Evolutionary conservation across 805 yeast genomes (phyloP), one percentile per base, ranked within the genome.

Genomic region (Suhomyces emberorum): DNA sequence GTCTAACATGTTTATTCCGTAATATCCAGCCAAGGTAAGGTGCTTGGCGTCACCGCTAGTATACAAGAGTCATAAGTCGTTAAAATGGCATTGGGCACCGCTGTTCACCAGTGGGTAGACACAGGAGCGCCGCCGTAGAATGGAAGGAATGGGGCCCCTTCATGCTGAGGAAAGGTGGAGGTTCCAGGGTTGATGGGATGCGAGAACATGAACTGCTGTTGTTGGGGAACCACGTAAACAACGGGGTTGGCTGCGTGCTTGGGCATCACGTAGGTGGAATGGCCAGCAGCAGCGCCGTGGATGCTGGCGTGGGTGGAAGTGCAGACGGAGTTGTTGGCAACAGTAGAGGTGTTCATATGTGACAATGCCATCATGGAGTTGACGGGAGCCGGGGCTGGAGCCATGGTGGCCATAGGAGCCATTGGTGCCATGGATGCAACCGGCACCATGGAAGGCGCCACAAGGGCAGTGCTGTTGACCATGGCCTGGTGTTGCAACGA

Each of bases 401-500:
- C 23, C 7, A 10, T 10, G 23, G 7, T 7, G 23, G 23, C 23
- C 23, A 7, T 8, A 21, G 10, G 23, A 10, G 23, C 10, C 23
- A n/a, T n/a, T 20, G 22, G 32, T 14, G 22, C 20, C 2, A 28
- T 1, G 14, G 22, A 5, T n/a, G n/a, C n/a, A n/a, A n/a, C n/a
- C n/a, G 11, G 29, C 19, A 7, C n/a, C 28, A 9, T 20, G 14
- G 21, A 20, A 21, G 20, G 20, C 12, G 12, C 15, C 8, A n/a
- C n/a, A n/a, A n/a, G n/a, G n/a, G n/a, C n/a, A n/a, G n/a, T n/a
- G 24, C 23, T 28, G 20, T 29, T 27, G 19, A 32, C 29, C 34
- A 18, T 15, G 23, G 30, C 32, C 15, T 34, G 31, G 22, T 34
- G 31, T 12, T 28, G 37, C 27, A 34, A 27, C 3, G 34, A 8